These are phyloP conservation scores for Colletotrichum caudatum DNA, from an alignment of 2,329 filamentous ascomycete genomes.

Conservation along the genomic window DNA sequence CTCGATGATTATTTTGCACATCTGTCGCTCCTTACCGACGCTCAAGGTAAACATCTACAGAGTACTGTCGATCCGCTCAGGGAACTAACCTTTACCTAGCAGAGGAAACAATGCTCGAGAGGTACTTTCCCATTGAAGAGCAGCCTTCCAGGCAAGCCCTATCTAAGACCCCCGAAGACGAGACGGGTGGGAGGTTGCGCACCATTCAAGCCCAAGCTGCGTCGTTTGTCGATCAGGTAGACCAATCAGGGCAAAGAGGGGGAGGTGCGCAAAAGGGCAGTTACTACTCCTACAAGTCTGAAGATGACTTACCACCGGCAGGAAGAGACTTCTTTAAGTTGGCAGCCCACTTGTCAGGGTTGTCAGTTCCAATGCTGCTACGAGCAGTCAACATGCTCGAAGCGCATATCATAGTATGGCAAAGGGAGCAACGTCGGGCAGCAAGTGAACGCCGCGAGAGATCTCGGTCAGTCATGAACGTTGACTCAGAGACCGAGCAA, in stretches of 20 bases:
- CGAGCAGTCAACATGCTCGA: slow-evolving; percentile 56
- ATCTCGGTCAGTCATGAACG: slow-evolving; percentile 2
- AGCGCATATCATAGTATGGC: slow-evolving; percentile 51
- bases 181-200: slow-evolving; percentile 43
- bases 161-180: slow-evolving; percentile 46
- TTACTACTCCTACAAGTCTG: slow-evolving; percentile 43
- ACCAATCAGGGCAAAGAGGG: not conserved
- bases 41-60: slow-evolving; percentile 50
- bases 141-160: slow-evolving; percentile 39
- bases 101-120: slow-evolving; percentile 41
- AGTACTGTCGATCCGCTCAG: slow-evolving; percentile 43
- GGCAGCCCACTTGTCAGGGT: slow-evolving; percentile 50
- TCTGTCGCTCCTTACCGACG: slow-evolving; percentile 50
- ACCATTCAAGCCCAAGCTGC: slow-evolving; percentile 23
- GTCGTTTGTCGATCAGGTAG: slow-evolving; percentile 12
- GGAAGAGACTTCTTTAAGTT: slow-evolving; percentile 51
- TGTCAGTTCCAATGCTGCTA: slow-evolving; percentile 51
- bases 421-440: slow-evolving; percentile 42
- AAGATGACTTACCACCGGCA: slow-evolving; percentile 49
- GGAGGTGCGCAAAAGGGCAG: not conserved
- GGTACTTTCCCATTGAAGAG: slow-evolving; percentile 52
- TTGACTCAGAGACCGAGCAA: slow-evolving; percentile 19
- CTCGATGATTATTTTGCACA: slow-evolving; percentile 74
- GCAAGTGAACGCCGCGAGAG: slow-evolving; percentile 29
- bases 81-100: slow-evolving; percentile 20